Evolutionary conservation across 1,139 yeast genomes (phyloP).

Genomic region (Sugiyamaella japonica): DNA sequence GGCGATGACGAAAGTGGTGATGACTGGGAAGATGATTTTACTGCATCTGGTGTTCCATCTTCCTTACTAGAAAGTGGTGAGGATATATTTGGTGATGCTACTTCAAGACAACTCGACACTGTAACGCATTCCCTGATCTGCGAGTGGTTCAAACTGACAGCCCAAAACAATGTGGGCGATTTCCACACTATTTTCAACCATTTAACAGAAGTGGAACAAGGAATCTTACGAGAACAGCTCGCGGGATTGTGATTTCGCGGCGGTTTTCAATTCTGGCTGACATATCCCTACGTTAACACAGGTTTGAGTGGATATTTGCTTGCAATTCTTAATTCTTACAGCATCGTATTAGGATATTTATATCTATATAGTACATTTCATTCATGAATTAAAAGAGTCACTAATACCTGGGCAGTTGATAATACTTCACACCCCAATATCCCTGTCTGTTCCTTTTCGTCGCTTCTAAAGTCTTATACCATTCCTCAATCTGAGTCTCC

Average conservation of each 20-base stretch:
- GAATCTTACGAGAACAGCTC: constrained; percentile 37
- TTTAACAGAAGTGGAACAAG: constrained; percentile 59
- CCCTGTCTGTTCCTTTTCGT: constrained; percentile 23
- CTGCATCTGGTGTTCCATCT: constrained; percentile 10
- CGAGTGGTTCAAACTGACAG: constrained; percentile 37
- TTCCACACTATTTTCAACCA: constrained; percentile 56
- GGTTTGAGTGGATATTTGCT: too few relatives aligned
- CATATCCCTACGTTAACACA: too few relatives aligned
- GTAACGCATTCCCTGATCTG: constrained; percentile 18
- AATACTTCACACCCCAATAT: constrained; percentile 23
- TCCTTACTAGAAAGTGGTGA: constrained; percentile 1
- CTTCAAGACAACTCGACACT: constrained; percentile 16
- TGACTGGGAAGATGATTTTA: constrained; percentile 77
- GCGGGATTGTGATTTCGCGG: background rate
- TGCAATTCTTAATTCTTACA: too few relatives aligned
- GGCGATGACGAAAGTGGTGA: constrained; percentile 44
- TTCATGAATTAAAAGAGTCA: background rate
- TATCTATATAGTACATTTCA: too few relatives aligned
- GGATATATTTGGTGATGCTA: background rate
- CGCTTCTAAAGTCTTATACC: constrained; percentile 21
- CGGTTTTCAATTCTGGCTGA: background rate
- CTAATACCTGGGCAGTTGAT: constrained; percentile 7
- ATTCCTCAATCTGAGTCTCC: constrained; percentile 18
- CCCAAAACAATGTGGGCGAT: constrained; percentile 47
- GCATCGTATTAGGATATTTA: too few relatives aligned